phyloP scores from a whole-genome alignment of 164 flowering plant species.

The Kalanchoe fedtschenkoi region DNA sequence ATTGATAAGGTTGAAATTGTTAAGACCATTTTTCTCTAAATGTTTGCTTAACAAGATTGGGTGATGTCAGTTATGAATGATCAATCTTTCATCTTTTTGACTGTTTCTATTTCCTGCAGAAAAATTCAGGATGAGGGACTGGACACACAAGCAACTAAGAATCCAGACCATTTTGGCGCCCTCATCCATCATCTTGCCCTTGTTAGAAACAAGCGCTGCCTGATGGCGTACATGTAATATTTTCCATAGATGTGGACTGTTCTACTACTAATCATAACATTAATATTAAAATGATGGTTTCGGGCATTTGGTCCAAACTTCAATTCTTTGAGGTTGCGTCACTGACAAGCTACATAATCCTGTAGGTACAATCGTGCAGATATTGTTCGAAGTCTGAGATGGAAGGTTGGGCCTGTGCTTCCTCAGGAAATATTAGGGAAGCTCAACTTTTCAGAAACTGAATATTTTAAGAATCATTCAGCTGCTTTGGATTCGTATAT shows the following conservation, averaged over 20 bases:
- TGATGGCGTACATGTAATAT: constrained; percentile 62
- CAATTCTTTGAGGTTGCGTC: constrained; percentile 1
- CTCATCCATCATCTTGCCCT: constrained; percentile 80
- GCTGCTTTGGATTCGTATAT: constrained; percentile 61
- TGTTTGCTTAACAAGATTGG: too few relatives aligned
- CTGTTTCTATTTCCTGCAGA: constrained; percentile 29
- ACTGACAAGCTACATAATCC: constrained; percentile 1
- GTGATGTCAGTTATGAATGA: too few relatives aligned
- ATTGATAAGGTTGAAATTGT: constrained; percentile 45
- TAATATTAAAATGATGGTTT: too few relatives aligned
- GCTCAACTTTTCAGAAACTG: constrained; percentile 60
- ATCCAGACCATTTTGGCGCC: constrained; percentile 86
- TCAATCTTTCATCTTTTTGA: neutral
- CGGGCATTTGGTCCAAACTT: too few relatives aligned
- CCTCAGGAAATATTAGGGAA: constrained; percentile 74
- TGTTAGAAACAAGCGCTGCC: constrained; percentile 67
- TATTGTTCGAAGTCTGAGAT: constrained; percentile 54
- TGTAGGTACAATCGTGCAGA: constrained; percentile 80
- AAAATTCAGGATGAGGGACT: constrained; percentile 79
- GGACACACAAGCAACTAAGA: constrained; percentile 61
- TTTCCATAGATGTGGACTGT: neutral
- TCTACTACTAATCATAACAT: neutral
- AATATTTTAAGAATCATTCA: constrained; percentile 75
- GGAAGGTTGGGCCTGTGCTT: constrained; percentile 68
- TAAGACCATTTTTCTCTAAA: neutral